Evolutionary conservation across 2,329 filamentous ascomycete genomes (phyloP).

Genomic region (Pestalotiopsis sp.): DNA sequence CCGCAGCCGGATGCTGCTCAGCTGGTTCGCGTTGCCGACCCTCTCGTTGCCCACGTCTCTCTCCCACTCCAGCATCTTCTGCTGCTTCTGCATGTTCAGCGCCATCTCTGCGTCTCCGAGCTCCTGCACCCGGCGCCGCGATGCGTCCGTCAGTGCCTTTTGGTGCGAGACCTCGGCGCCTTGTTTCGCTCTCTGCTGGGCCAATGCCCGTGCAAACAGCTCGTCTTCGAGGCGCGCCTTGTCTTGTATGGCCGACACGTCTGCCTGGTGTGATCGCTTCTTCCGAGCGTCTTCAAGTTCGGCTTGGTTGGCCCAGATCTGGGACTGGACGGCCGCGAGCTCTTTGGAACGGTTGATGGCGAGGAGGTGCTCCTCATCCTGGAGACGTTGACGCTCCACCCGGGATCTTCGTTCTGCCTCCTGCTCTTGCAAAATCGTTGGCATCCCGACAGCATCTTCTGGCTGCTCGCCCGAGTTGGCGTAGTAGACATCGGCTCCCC

Average conservation of each 20-base stretch:
- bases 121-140: conserved; percentile 41
- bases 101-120: conserved; percentile 48
- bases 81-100: conserved; percentile 43
- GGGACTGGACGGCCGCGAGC: conserved; percentile 50
- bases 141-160: conserved; percentile 45
- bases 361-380: conserved; percentile 49
- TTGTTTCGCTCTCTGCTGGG: conserved; percentile 36
- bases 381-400: conserved; percentile 42
- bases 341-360: conserved; percentile 50
- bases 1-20: conserved; percentile 47
- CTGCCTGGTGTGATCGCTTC: conserved; percentile 44
- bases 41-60: conserved; percentile 43
- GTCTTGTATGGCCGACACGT: conserved; percentile 43
- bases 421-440: conserved; percentile 46
- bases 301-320: conserved; percentile 48
- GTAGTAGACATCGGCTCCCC: conserved; percentile 54
- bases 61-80: conserved; percentile 50
- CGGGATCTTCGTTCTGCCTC: conserved; percentile 52
- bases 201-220: conserved; percentile 36
- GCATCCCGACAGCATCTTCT: conserved; percentile 51
- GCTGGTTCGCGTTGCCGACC: conserved; percentile 47
- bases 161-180: conserved; percentile 44
- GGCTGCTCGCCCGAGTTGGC: conserved; percentile 54
- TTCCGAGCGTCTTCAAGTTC: conserved; percentile 53
- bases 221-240: conserved; percentile 49